These are phyloP conservation scores for Petrea volubilis DNA, from an alignment of 257 asterid genomes.

Conservation along the genomic window DNA sequence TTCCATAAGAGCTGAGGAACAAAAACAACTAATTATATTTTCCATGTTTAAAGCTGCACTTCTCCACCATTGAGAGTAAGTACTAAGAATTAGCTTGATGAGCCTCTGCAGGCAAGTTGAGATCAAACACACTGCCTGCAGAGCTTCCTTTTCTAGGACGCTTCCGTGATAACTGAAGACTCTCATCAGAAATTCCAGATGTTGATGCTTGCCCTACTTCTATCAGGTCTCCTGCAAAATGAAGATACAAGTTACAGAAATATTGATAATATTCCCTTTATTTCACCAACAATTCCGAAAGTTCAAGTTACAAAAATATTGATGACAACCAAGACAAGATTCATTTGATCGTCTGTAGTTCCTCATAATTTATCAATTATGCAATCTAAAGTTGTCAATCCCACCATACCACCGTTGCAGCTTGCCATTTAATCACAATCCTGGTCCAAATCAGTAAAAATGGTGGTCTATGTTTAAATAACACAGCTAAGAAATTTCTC, in stretches of 20 bases:
- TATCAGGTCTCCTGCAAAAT: slow-evolving; percentile 41
- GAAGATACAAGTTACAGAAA: too few species aligned
- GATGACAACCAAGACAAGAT: not conserved
- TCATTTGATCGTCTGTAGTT: not conserved
- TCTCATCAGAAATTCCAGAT: slow-evolving; percentile 51
- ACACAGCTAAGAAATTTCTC: not conserved
- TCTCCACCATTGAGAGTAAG: not conserved
- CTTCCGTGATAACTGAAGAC: slow-evolving; percentile 46
- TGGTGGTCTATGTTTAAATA: too few species aligned
- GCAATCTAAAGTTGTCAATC: not conserved
- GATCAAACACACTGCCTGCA: slow-evolving; percentile 51
- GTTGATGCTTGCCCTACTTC: slow-evolving; percentile 58
- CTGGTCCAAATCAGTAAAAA: not conserved
- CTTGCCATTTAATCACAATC: too few species aligned
- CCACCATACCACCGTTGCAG: not conserved
- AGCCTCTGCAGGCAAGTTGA: slow-evolving; percentile 72
- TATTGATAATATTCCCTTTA: not conserved
- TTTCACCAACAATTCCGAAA: not conserved
- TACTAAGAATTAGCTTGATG: slow-evolving; percentile 32
- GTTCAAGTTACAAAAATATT: too few species aligned
- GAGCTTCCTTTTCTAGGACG: slow-evolving; percentile 50
- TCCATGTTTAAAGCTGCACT: not conserved
- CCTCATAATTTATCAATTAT: not conserved
- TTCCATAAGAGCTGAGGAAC: not conserved
- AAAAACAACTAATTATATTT: not conserved